Evolutionary conservation across 2,329 filamentous ascomycete genomes (phyloP).

Genomic region (Zasmidium cellare): DNA sequence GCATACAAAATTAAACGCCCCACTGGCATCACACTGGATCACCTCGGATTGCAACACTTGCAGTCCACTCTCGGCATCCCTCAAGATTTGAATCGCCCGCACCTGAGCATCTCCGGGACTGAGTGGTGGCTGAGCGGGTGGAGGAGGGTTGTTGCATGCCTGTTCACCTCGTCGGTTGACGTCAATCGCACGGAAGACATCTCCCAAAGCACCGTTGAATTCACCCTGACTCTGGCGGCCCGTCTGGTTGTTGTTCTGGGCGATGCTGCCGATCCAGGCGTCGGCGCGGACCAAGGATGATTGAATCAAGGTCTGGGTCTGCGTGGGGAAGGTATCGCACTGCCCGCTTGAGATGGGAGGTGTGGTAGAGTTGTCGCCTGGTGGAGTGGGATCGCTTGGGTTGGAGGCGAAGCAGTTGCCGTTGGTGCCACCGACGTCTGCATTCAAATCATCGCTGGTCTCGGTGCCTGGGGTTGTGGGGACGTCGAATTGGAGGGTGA

Average conservation of each 20-base stretch:
- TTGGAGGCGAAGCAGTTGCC: slow-evolving; percentile 6
- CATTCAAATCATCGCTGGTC: slow-evolving; percentile 9
- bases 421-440: slow-evolving; percentile 6
- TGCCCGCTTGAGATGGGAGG: background rate
- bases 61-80: slow-evolving; percentile 9
- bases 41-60: slow-evolving; percentile 14
- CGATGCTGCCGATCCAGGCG: slow-evolving; percentile 16
- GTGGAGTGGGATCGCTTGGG: background rate
- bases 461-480: slow-evolving; percentile 11
- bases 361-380: slow-evolving; percentile 5
- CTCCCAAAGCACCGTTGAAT: slow-evolving; percentile 14
- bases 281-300: slow-evolving; percentile 6
- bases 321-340: slow-evolving; percentile 9
- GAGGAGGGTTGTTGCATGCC: slow-evolving; percentile 11
- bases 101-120: slow-evolving; percentile 10
- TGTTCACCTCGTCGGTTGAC: slow-evolving; percentile 2
- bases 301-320: slow-evolving; percentile 14
- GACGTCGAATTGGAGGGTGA: slow-evolving; percentile 12
- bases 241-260: slow-evolving; percentile 13
- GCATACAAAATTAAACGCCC: slow-evolving; percentile 12
- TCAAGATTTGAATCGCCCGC: slow-evolving; percentile 15
- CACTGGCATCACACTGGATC: slow-evolving; percentile 6
- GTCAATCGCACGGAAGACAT: slow-evolving; percentile 12
- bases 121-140: slow-evolving; percentile 12
- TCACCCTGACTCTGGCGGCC: slow-evolving; percentile 14